These are phyloP conservation scores for Leccinum ochraceum DNA, from an alignment of 768 basidiomycete species.

Conservation along the genomic window DNA sequence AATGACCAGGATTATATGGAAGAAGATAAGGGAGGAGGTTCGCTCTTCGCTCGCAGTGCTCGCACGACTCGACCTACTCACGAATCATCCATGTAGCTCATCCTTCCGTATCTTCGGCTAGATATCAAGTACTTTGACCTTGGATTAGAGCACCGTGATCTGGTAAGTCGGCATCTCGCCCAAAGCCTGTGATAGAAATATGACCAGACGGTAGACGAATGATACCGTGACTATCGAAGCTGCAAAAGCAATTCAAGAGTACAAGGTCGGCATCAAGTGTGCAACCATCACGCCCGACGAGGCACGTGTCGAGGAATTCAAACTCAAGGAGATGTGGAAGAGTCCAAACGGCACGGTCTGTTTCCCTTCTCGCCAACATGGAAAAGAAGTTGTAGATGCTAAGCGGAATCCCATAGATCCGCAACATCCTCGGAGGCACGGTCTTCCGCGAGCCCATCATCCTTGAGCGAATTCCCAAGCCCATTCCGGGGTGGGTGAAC, in stretches of 20 bases:
- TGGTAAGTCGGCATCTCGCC: conserved; percentile 44
- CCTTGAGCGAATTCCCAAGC: conserved; percentile 84
- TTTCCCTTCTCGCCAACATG: conserved; percentile 15
- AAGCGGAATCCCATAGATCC: conserved; percentile 56
- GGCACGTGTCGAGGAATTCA: conserved; percentile 94
- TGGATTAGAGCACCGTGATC: conserved; percentile 91
- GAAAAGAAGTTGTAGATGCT: neutral
- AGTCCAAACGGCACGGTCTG: conserved; percentile 93
- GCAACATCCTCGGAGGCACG: conserved; percentile 97
- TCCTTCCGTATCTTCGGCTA: conserved; percentile 90
- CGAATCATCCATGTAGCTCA: conserved; percentile 61
- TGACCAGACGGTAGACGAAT: conserved; percentile 63
- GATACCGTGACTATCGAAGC: conserved; percentile 93
- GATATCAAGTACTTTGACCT: conserved; percentile 99
- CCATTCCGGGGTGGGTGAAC: conserved; percentile 95
- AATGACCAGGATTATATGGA: conserved; percentile 99
- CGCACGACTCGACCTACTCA: conserved; percentile 1
- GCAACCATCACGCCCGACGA: conserved; percentile 99
- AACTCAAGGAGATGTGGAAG: conserved; percentile 98
- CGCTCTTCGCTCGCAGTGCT: conserved; percentile 23
- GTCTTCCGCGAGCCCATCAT: conserved; percentile 99
- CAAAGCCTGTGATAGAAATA: neutral
- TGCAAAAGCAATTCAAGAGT: conserved; percentile 90
- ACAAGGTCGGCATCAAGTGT: conserved; percentile 98
- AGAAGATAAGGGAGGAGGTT: conserved; percentile 95